Evolutionary conservation across 179 eudicot genomes (phyloP).

Genomic region (Camellia oleifera): DNA sequence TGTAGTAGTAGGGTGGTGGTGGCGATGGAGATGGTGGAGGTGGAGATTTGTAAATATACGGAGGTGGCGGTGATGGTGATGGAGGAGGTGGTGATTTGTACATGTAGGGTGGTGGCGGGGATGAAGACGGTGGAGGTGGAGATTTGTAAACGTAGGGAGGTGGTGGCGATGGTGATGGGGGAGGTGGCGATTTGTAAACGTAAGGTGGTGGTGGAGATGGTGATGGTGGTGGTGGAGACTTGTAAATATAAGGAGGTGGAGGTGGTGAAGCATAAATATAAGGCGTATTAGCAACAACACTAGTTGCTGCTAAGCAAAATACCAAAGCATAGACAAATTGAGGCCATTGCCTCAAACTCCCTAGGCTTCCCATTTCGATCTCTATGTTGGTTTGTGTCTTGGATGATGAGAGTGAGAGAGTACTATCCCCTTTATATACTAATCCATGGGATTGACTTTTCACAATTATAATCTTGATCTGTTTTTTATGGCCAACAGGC

Average conservation of each 20-base stretch:
- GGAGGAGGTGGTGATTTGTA: background rate
- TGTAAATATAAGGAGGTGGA: background rate
- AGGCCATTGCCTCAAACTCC: conserved; percentile 21
- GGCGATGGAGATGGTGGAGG: background rate
- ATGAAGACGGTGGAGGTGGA: background rate
- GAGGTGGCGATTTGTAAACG: background rate
- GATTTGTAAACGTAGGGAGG: background rate
- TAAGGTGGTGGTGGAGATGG: background rate
- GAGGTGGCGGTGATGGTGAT: background rate
- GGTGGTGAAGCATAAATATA: conserved; percentile 17
- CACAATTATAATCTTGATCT: background rate
- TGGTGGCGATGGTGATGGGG: background rate
- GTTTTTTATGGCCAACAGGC: background rate
- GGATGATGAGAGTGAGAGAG: background rate
- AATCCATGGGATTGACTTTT: background rate
- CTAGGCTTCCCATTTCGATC: conserved; percentile 17
- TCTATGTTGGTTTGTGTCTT: background rate
- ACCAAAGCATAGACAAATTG: conserved; percentile 18
- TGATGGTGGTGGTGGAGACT: background rate
- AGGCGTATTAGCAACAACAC: conserved; percentile 16
- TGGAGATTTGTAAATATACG: background rate
- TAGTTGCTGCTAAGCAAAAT: conserved; percentile 14
- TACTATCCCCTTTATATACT: background rate
- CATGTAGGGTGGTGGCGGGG: background rate
- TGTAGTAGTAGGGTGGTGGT: background rate